Conservation (phyloP, 2,329 filamentous ascomycete species). For the Parastagonospora nodorum region DNA sequence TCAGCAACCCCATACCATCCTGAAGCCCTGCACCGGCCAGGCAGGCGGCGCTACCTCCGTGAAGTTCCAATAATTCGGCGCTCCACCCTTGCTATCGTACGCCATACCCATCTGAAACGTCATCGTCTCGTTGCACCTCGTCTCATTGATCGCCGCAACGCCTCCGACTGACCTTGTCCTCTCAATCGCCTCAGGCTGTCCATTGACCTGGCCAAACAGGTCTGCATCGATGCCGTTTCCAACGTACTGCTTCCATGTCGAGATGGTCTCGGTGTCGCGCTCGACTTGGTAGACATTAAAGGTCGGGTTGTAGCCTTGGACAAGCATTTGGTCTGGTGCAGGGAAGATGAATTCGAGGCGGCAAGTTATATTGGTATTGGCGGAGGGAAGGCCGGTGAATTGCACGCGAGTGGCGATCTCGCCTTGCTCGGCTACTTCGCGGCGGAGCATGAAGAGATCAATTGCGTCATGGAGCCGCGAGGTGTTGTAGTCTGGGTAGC, state of each 20-base stretch:
- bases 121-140: constrained; percentile 31
- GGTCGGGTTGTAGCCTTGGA: constrained; percentile 25
- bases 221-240: constrained; percentile 3
- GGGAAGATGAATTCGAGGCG: constrained; percentile 36
- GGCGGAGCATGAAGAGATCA: constrained; percentile 37
- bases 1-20: constrained; percentile 33
- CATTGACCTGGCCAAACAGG: constrained; percentile 30
- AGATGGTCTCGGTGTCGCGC: constrained; percentile 12
- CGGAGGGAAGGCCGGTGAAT: constrained; percentile 15
- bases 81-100: constrained; percentile 15
- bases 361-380: constrained; percentile 21
- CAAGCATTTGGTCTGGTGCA: constrained; percentile 6
- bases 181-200: constrained; percentile 18
- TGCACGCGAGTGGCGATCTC: constrained; percentile 35
- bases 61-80: constrained; percentile 38
- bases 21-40: constrained; percentile 32
- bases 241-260: constrained; percentile 31
- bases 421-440: constrained; percentile 19
- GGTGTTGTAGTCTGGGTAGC: constrained; percentile 27
- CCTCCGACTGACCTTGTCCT: constrained; percentile 19
- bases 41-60: constrained; percentile 27
- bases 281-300: constrained; percentile 34
- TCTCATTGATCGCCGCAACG: constrained; percentile 20
- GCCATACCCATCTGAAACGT: constrained; percentile 38
- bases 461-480: constrained; percentile 22